These are phyloP conservation scores for Cystobasidium sp. DNA, from an alignment of 1,284 basidiomycete genomes.

Conservation along the genomic window DNA sequence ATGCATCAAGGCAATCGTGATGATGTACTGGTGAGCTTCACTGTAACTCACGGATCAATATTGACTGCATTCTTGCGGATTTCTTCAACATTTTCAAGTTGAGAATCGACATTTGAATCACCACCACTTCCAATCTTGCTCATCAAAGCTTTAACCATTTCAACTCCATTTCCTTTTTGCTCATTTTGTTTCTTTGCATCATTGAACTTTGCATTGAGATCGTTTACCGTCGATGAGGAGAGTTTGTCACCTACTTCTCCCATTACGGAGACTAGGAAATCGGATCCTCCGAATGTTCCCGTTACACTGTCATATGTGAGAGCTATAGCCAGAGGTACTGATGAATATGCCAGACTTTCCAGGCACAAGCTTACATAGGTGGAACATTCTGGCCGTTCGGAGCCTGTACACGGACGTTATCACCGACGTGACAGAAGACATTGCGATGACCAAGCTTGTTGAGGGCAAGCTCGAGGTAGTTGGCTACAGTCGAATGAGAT, in stretches of 20 bases:
- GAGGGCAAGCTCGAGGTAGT: constrained; percentile 60
- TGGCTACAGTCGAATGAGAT: constrained; percentile 37
- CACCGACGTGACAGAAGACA: constrained; percentile 89
- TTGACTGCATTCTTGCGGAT: constrained; percentile 38
- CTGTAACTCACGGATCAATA: constrained; percentile 23
- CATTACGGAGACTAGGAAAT: constrained; percentile 42
- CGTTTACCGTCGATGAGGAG: constrained; percentile 33
- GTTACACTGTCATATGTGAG: constrained; percentile 55
- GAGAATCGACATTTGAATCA: constrained; percentile 1
- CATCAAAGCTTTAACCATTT: constrained; percentile 15
- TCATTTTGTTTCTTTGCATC: constrained; percentile 27
- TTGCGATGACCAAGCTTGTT: constrained; percentile 73
- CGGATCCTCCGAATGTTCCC: constrained; percentile 41
- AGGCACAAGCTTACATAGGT: constrained; percentile 59
- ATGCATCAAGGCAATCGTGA: too few relatives aligned
- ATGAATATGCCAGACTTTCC: background rate
- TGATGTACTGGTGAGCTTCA: too few relatives aligned
- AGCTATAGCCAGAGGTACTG: background rate
- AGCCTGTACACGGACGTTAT: constrained; percentile 74
- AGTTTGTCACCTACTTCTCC: constrained; percentile 45
- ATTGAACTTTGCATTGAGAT: constrained; percentile 32
- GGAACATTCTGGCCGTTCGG: constrained; percentile 76
- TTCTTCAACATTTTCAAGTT: constrained; percentile 33
- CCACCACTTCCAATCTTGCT: constrained; percentile 28
- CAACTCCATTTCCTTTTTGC: constrained; percentile 14